Evolutionary conservation across 208 protist genomes (phyloP).

Genomic region (Leishmania tropica): DNA sequence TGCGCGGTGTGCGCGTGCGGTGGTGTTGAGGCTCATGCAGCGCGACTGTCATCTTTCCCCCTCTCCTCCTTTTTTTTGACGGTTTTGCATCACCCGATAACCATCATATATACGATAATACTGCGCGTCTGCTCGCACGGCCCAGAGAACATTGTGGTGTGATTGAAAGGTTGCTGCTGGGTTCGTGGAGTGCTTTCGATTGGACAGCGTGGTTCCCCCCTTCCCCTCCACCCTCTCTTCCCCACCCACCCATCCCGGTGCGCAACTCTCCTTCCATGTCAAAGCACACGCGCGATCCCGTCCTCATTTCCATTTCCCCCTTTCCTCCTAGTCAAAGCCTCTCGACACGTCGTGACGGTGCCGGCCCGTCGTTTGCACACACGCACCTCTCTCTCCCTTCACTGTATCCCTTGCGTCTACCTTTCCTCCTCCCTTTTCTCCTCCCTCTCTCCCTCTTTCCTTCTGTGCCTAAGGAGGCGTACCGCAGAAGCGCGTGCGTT

Average conservation of each 20-base stretch:
- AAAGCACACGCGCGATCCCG: background rate
- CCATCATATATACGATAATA: background rate
- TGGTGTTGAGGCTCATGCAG: background rate
- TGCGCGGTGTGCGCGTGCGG: background rate
- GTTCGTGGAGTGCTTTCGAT: background rate
- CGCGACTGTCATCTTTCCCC: background rate
- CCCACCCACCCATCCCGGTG: background rate
- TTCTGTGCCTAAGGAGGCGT: background rate
- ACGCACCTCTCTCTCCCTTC: background rate
- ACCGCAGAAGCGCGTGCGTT: background rate
- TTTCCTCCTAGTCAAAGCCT: background rate
- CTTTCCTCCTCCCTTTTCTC: background rate
- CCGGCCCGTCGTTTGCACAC: background rate
- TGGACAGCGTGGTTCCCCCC: background rate
- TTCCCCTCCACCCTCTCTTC: background rate
- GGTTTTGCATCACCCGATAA: background rate
- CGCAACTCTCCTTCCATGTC: background rate
- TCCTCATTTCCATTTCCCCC: background rate
- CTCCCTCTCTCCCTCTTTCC: background rate
- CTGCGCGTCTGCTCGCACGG: no score
- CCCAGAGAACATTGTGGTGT: background rate
- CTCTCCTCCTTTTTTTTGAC: background rate
- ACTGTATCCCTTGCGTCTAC: background rate
- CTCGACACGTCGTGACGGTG: background rate
- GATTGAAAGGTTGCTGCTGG: background rate